Base-by-base conservation (phyloP, 2,329 filamentous ascomycete genomes). In the Xylaria sp. region DNA sequence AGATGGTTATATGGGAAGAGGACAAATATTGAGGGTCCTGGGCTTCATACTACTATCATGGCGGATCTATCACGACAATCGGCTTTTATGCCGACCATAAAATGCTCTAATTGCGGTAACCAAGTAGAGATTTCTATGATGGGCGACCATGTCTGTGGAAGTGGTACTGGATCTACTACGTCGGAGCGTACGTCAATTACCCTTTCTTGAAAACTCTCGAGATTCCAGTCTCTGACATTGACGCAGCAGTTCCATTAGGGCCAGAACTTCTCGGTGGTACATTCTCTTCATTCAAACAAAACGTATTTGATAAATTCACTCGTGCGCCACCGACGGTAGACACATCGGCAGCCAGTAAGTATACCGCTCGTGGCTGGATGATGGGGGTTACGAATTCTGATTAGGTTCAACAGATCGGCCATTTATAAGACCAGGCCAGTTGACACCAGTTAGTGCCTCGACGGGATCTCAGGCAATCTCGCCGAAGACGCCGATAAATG, bases 101-200 rank as follows among this genome's bases (percentile, higher is more conserved):
- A 95, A 85, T 97, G 93, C 81, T 97, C 93, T 62, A 89, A 86
- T 82, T 97, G 93, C 78, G 88, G 89, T 48, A 80, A 83, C 48
- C 88, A 94, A 75, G 92, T 97, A 68, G 91, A 94, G 77, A 96
- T 97, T 74, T 91, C 92, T 48, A 84, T 90, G 79, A 92, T 97
- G 90, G 93, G 93, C 70, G 93, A 97, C 70, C 94, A 97, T 83
- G 79, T 93, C 69, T 97, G 94, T 80, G 79, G 80, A 54, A 82
- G 79, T 67, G 68, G 79, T 70, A 73, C 77, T 65, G 63, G 66
- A 42, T 33, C 68, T 9, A 77, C 81, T 68, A 77, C 83, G 80
- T 81, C 82, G 76, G 85, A 86, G 76, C 79, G 87, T 79, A 70
- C 46, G 77, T 76, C 42, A 59, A 59, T n/a, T 49, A 2, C 42